A percentile compares a stretch with the other conserved stretches of the same genome.
phyloP scores from a whole-genome alignment of 352 stramenopile genomes.

The Pythium diclinum region DNA sequence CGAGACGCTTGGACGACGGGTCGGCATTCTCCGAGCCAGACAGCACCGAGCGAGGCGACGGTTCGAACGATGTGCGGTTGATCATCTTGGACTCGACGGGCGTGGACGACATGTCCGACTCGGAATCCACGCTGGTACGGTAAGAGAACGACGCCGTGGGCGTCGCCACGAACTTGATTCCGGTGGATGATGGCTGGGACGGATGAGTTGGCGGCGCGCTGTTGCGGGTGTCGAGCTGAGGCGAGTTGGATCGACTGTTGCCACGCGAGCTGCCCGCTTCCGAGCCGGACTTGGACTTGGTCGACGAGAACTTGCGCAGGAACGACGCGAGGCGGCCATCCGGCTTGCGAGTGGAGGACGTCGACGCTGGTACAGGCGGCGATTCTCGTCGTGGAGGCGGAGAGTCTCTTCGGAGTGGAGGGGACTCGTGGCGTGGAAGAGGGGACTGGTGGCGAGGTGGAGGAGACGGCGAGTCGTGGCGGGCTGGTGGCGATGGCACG shows the following conservation, averaged over 20 bases:
- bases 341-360: neutral
- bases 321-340: conserved; percentile 19
- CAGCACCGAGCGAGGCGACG: conserved; percentile 16
- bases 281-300: conserved; percentile 18
- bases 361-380: neutral
- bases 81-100: conserved; percentile 18
- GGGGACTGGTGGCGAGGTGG: conserved; percentile 3
- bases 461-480: neutral
- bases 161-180: neutral
- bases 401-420: conserved; percentile 3
- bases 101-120: conserved; percentile 15
- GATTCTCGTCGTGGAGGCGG: conserved; percentile 4
- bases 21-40: conserved; percentile 7
- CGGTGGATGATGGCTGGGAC: neutral
- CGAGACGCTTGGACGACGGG: conserved; percentile 34
- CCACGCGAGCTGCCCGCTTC: conserved; percentile 11
- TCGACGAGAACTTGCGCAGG: conserved; percentile 31
- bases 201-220: conserved; percentile 9
- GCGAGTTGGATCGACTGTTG: conserved; percentile 23
- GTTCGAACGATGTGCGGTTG: conserved; percentile 10
- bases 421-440: conserved; percentile 6
- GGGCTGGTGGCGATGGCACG: neutral
- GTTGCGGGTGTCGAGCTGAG: conserved; percentile 13
- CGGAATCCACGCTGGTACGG: conserved; percentile 12
- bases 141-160: conserved; percentile 4